Percentiles rank a stretch among this genome's conserved stretches.
phyloP scores from a whole-genome alignment of 1,284 basidiomycete species.

The Fomitopsis pinicola region DNA sequence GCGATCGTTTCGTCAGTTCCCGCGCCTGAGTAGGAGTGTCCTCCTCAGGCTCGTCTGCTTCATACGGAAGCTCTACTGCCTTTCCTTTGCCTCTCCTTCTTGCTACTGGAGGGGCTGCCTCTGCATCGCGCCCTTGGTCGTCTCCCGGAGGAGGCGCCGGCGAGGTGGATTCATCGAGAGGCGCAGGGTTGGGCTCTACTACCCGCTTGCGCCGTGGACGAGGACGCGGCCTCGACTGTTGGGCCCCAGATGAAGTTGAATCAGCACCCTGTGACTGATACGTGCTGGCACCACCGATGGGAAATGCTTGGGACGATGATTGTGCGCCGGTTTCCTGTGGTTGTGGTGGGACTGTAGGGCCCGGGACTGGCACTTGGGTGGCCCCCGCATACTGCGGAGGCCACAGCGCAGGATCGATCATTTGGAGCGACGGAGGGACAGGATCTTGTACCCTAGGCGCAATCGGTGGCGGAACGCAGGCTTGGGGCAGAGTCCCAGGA shows the following conservation, averaged over 20 bases:
- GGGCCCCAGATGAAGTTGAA: not conserved
- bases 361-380: not conserved
- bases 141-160: not conserved
- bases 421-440: not conserved
- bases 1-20: not conserved
- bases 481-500: not conserved
- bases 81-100: not conserved
- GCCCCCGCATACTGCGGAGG: no score
- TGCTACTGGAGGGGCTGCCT: not conserved
- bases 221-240: slow-evolving; percentile 4
- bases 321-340: no score
- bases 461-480: not conserved
- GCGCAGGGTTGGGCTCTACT: not conserved
- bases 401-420: not conserved
- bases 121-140: not conserved
- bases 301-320: no score
- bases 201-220: slow-evolving; percentile 7
- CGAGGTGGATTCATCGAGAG: not conserved
- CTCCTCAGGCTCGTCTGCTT: not conserved
- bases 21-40: not conserved
- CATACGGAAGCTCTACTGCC: not conserved
- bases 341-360: not conserved
- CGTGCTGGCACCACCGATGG: no score
- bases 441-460: not conserved
- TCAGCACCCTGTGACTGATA: not conserved